Conservation (phyloP, 2,329 filamentous ascomycete genomes). For the Dactylonectria estremocensis region DNA sequence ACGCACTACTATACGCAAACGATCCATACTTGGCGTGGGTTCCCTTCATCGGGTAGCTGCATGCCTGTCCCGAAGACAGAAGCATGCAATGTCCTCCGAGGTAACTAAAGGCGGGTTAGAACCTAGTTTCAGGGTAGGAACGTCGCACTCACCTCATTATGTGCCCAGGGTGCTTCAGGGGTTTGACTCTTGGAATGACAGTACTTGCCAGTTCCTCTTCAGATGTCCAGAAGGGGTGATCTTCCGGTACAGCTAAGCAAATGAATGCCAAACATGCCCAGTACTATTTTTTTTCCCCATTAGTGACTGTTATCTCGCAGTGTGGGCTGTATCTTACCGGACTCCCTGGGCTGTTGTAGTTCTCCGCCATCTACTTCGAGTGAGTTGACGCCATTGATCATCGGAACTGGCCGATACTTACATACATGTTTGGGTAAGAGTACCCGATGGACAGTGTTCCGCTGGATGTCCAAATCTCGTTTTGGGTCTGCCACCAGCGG, state of each 20-base stretch:
- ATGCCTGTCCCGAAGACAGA: conserved; percentile 83
- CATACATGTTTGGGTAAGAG: conserved; percentile 83
- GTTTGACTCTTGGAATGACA: conserved; percentile 71
- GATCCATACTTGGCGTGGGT: conserved; percentile 87
- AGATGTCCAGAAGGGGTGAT: conserved; percentile 83
- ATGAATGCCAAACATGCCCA: conserved; percentile 87
- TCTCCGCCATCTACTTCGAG: conserved; percentile 76
- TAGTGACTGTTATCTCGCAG: conserved; percentile 42
- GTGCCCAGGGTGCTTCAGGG: conserved; percentile 78
- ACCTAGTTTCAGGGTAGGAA: not conserved
- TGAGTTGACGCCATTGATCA: conserved; percentile 33
- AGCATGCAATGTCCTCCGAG: conserved; percentile 84
- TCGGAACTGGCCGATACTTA: conserved; percentile 51
- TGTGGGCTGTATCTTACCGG: conserved; percentile 57
- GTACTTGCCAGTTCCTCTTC: conserved; percentile 73
- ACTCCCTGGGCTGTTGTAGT: conserved; percentile 84
- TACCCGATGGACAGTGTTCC: conserved; percentile 85
- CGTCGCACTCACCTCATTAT: conserved; percentile 68
- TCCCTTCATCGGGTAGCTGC: conserved; percentile 85
- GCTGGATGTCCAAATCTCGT: conserved; percentile 81
- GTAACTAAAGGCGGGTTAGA: conserved; percentile 58
- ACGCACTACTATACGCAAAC: conserved; percentile 84
- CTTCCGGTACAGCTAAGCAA: conserved; percentile 77
- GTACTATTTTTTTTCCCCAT: conserved; percentile 64
- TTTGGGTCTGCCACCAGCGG: conserved; percentile 84